Evolutionary conservation across 2,329 filamentous ascomycete genomes (phyloP).

Genomic region (Talaromyces sp.): DNA sequence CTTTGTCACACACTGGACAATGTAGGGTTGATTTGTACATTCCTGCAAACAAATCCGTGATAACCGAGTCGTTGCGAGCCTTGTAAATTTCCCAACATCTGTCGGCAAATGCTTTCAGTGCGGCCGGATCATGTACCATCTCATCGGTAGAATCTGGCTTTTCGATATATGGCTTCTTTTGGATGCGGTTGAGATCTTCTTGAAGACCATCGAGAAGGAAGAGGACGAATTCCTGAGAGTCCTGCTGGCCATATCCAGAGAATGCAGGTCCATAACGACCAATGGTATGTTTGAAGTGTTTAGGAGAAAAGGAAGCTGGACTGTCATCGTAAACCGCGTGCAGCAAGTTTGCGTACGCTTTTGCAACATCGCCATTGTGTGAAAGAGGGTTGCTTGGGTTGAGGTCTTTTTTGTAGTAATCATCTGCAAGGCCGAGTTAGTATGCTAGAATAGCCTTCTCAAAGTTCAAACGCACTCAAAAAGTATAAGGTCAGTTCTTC

Average conservation of each 20-base stretch:
- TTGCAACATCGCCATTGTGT: constrained; percentile 82
- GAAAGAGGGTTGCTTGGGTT: constrained; percentile 83
- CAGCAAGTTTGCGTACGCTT: constrained; percentile 72
- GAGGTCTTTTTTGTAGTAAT: constrained; percentile 72
- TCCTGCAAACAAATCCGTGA: constrained; percentile 92
- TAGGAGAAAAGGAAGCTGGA: constrained; percentile 68
- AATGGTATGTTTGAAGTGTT: constrained; percentile 76
- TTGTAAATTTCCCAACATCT: constrained; percentile 90
- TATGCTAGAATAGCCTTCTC: background rate
- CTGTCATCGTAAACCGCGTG: constrained; percentile 72
- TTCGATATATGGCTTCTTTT: constrained; percentile 95
- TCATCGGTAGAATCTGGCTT: constrained; percentile 97
- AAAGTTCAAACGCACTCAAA: constrained; percentile 46
- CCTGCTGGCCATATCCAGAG: constrained; percentile 92
- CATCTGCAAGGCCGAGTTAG: constrained; percentile 36
- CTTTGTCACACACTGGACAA: constrained; percentile 85
- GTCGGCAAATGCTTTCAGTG: constrained; percentile 79
- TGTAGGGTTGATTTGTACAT: constrained; percentile 98
- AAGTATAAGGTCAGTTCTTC: constrained; percentile 94
- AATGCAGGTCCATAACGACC: constrained; percentile 80
- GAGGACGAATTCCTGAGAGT: constrained; percentile 94
- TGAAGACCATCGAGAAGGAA: constrained; percentile 92
- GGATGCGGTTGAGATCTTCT: constrained; percentile 89
- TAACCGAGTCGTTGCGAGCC: constrained; percentile 87
- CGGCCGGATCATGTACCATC: constrained; percentile 77